These are phyloP conservation scores for Elaeagnus macrophylla DNA, from an alignment of 306 rosid genomes.

Conservation along the genomic window DNA sequence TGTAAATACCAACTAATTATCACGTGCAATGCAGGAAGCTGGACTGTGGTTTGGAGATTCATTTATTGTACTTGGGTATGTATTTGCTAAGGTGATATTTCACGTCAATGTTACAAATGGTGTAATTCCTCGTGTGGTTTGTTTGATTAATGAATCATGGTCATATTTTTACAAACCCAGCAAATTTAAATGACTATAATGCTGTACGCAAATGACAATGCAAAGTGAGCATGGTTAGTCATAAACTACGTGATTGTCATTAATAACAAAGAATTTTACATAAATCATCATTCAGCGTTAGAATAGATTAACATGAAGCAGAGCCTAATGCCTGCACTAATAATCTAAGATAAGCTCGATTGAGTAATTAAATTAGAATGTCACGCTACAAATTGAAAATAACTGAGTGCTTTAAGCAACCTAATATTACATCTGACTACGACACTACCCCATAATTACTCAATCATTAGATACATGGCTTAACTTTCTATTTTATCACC, in stretches of 20 bases:
- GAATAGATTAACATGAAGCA: constrained; percentile 10
- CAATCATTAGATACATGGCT: constrained; percentile 4
- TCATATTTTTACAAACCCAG: neutral
- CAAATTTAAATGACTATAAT: too few species aligned
- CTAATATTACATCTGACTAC: neutral
- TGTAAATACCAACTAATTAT: constrained; percentile 18
- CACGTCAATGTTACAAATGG: too few species aligned
- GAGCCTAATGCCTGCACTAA: constrained; percentile 19
- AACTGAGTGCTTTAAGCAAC: constrained; percentile 7
- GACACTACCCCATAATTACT: too few species aligned
- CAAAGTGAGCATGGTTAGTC: constrained; percentile 2
- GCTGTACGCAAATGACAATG: neutral
- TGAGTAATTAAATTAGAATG: constrained; percentile 16
- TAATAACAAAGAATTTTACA: constrained; percentile 8
- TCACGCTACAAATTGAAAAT: constrained; percentile 10
- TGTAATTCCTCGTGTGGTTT: constrained; percentile 10
- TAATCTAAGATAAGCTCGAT: constrained; percentile 3
- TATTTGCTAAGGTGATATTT: too few species aligned
- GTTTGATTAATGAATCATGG: constrained; percentile 15
- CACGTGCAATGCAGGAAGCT: constrained; percentile 25
- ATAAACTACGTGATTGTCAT: constrained; percentile 18
- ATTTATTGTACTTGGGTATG: too few species aligned
- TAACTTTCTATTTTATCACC: constrained; percentile 21
- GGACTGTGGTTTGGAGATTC: neutral
- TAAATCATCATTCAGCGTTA: constrained; percentile 15